These are phyloP conservation scores for Trichoderma erinaceum DNA, from an alignment of 495 filamentous ascomycete genomes.

Conservation along the genomic window DNA sequence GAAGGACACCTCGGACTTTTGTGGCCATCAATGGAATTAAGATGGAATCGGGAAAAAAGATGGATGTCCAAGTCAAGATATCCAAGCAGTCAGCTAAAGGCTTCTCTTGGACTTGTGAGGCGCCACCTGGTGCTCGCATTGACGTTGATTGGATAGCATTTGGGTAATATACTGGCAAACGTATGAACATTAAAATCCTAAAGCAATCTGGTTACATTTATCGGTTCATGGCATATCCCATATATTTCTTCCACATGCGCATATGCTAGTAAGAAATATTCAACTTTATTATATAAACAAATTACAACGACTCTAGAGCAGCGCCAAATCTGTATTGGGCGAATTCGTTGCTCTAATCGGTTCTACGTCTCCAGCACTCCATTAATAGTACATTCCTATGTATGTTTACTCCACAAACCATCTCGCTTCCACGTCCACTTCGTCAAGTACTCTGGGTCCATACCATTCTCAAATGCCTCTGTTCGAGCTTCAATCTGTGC, in stretches of 20 bases:
- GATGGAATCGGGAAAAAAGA: neutral
- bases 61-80: neutral
- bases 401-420: conserved; percentile 21
- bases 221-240: no score
- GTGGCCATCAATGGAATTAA: neutral
- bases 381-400: neutral
- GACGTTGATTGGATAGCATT: neutral
- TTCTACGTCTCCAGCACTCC: neutral
- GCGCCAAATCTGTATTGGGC: neutral
- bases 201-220: no score
- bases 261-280: neutral
- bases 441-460: conserved; percentile 59
- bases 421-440: conserved; percentile 58
- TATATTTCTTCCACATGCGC: no score
- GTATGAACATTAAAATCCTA: no score
- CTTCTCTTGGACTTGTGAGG: neutral
- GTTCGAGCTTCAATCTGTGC: conserved; percentile 51
- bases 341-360: neutral
- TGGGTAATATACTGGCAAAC: neutral
- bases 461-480: conserved; percentile 56
- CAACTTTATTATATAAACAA: neutral
- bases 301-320: neutral
- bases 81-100: neutral
- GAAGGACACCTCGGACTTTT: neutral
- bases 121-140: neutral